Conservation (phyloP, 441 rosid species). For the Bruguiera hainesii region DNA sequence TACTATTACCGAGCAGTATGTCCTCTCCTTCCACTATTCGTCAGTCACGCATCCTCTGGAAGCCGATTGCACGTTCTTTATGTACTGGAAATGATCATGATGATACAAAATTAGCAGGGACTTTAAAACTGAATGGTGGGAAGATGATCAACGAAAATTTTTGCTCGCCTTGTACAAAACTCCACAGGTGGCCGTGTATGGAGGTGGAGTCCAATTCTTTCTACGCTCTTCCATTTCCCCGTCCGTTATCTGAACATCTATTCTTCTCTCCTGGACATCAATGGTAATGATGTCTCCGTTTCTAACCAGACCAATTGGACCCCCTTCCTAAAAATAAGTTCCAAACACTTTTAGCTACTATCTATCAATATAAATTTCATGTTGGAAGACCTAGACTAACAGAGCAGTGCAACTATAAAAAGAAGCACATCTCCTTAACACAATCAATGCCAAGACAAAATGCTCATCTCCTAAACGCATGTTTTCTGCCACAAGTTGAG, state of each 20-base stretch:
- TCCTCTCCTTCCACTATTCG: slow-evolving; percentile 37
- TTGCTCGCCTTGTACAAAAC: slow-evolving; percentile 68
- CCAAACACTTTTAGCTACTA: neutral
- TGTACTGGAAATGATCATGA: slow-evolving; percentile 55
- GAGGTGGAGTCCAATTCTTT: slow-evolving; percentile 73
- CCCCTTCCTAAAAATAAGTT: slow-evolving; percentile 67
- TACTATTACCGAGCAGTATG: neutral
- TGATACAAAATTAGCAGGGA: neutral
- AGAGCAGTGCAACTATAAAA: too few relatives aligned
- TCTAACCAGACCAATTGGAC: slow-evolving; percentile 81
- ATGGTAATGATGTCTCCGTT: slow-evolving; percentile 72
- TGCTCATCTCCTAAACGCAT: too few relatives aligned
- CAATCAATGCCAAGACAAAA: too few relatives aligned
- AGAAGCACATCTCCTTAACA: too few relatives aligned
- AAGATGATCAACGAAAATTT: neutral
- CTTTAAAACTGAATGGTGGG: neutral
- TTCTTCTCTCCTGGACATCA: slow-evolving; percentile 64
- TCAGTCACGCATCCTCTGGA: slow-evolving; percentile 91
- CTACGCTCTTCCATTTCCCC: slow-evolving; percentile 68
- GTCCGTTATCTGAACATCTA: slow-evolving; percentile 60
- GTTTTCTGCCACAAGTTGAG: too few relatives aligned
- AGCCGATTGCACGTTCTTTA: slow-evolving; percentile 87
- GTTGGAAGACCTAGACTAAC: too few relatives aligned
- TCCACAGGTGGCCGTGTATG: slow-evolving; percentile 64
- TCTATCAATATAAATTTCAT: neutral